Base-by-base conservation (phyloP, 2,329 filamentous ascomycete genomes). In the Colletotrichum abscissum region DNA sequence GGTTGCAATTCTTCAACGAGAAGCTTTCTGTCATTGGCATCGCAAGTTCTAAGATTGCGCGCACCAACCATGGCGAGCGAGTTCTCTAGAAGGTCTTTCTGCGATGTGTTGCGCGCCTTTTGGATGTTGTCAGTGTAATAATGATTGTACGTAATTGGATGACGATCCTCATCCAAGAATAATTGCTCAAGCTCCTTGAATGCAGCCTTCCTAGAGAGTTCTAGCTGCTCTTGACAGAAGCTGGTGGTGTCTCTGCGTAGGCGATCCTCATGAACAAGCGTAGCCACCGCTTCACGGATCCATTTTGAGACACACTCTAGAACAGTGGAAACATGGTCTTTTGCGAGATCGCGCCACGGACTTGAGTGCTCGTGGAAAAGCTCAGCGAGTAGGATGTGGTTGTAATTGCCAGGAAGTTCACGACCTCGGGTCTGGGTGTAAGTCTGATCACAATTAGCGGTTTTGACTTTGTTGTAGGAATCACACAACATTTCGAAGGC, bases 321-420 rank as follows among this genome's bases (percentile, higher is more conserved):
- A 4, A 73, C 55, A 22, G 46, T 19, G 1, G 59, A 69, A 6
- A 69, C 55, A 2, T 73, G 70, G 1, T 35, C 14, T 19, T 65
- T 59, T 3, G 70, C 59, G 7, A 73, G 59, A 0, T 38, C 4
- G 2, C 59, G 70, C 92, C 90, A 93, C 0, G 86, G 87, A 7
- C 76, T 67, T 0, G 86, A 90, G 70, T 93, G 90, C 58, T 91
- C 86, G 24, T 81, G 81, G 77, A 93, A 93, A 0, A 94, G 78
- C 26, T 92, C 87, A 0, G 83, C 82, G 0, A 93, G 85, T 11
- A 93, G 81, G 66, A 90, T 78, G 0, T 91, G 87, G 72, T 91
- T 91, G 79, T 90, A 92, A 0, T 84, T 89, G 0, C 91, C 90
- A 0, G 89, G 88, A 0, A 93, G 80, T 77, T 93, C 92, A 5